Evolutionary conservation across 2,329 filamentous ascomycete genomes (phyloP).

Genomic region (Cercospora sp.): DNA sequence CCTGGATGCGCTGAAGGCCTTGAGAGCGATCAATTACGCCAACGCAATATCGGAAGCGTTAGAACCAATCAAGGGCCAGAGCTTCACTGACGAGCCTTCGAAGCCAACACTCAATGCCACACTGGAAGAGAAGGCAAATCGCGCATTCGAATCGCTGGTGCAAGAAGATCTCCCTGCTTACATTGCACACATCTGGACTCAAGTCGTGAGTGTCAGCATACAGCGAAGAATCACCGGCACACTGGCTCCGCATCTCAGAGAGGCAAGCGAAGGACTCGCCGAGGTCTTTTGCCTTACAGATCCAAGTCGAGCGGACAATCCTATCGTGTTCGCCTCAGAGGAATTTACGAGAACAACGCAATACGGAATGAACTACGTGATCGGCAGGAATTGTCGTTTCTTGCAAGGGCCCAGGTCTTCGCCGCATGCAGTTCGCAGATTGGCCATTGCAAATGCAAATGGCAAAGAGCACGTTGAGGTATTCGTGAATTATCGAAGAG

Average conservation of each 20-base stretch:
- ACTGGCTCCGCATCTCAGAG: conserved; percentile 62
- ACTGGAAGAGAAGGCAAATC: conserved; percentile 63
- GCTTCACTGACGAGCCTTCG: conserved; percentile 56
- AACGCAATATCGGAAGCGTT: conserved; percentile 67
- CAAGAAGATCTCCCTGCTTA: conserved; percentile 71
- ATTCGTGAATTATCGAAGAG: conserved; percentile 72
- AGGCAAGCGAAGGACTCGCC: conserved; percentile 71
- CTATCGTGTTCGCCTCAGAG: conserved; percentile 75
- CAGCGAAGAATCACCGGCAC: conserved; percentile 67
- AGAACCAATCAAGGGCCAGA: conserved; percentile 55
- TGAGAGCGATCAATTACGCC: conserved; percentile 69
- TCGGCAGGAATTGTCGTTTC: conserved; percentile 77
- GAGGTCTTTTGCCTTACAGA: conserved; percentile 78
- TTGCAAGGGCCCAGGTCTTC: conserved; percentile 74
- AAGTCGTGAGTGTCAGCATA: conserved; percentile 69
- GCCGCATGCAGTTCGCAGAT: conserved; percentile 59
- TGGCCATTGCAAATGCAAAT: conserved; percentile 60
- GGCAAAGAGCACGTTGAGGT: conserved; percentile 73
- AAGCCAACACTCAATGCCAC: conserved; percentile 58
- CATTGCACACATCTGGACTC: conserved; percentile 67
- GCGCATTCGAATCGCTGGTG: conserved; percentile 65
- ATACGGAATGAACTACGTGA: conserved; percentile 70
- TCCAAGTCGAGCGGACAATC: conserved; percentile 70
- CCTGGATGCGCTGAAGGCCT: conserved; percentile 68
- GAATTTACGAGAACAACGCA: conserved; percentile 74